Evolutionary conservation across 345 rosid genomes (phyloP).

Genomic region (Abelmoschus esculentus): DNA sequence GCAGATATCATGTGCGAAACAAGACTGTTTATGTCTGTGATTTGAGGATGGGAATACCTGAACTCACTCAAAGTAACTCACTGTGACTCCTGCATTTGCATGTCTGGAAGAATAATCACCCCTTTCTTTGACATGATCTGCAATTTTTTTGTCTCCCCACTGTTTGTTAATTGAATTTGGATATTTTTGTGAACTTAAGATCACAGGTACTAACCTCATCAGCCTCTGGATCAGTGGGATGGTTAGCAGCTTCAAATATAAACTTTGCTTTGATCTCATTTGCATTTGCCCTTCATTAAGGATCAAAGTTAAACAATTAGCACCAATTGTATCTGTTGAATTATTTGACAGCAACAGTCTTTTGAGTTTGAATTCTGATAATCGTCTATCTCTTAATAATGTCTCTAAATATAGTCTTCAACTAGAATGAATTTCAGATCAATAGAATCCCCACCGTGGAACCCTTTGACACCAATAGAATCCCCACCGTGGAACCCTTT

Average conservation of each 20-base stretch:
- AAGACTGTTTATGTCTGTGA: too few species aligned
- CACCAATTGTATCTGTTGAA: slow-evolving; percentile 39
- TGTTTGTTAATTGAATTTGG: too few species aligned
- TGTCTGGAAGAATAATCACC: slow-evolving; percentile 91
- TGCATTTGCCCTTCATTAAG: slow-evolving; percentile 76
- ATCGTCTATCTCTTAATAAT: slow-evolving; percentile 70
- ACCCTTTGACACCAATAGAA: slow-evolving; percentile 67
- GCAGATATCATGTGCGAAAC: too few species aligned
- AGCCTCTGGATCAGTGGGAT: slow-evolving; percentile 98
- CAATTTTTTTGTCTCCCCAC: too few species aligned
- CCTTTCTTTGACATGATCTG: slow-evolving; percentile 87
- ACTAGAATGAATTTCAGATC: slow-evolving; percentile 56
- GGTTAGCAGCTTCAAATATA: slow-evolving; percentile 90
- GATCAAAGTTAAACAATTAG: not conserved
- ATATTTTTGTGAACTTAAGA: not conserved
- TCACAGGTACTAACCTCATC: slow-evolving; percentile 54
- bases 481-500: slow-evolving; percentile 75
- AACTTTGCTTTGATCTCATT: slow-evolving; percentile 75
- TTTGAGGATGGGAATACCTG: slow-evolving; percentile 30
- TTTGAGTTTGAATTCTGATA: not conserved
- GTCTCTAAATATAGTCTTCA: slow-evolving; percentile 86
- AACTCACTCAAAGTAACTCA: slow-evolving; percentile 98
- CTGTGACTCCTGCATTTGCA: slow-evolving; percentile 97
- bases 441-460: slow-evolving; percentile 51
- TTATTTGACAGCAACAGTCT: not conserved